Percentiles rank a stretch among this genome's conserved stretches.
Conservation (phyloP, 1,284 basidiomycete species). For the Bjerkandera adusta region DNA sequence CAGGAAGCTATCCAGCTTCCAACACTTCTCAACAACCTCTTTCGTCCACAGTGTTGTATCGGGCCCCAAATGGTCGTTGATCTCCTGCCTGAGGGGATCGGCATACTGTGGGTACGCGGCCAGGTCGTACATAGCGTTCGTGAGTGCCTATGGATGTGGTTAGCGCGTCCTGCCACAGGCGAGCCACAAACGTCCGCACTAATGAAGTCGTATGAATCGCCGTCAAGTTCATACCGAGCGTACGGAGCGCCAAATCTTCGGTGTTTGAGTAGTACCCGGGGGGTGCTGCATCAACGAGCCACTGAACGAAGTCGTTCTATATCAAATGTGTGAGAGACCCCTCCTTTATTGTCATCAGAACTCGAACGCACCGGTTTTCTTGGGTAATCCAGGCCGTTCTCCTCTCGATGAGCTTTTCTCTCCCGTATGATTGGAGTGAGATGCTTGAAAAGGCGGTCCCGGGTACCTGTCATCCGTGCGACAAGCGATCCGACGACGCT, state of each 20-base stretch:
- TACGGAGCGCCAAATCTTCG: background rate
- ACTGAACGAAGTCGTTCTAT: background rate
- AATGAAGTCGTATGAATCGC: background rate
- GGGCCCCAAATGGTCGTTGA: background rate
- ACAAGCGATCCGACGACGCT: too few relatives aligned
- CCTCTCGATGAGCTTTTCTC: background rate
- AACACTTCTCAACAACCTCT: conserved; percentile 1
- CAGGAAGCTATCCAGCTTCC: conserved; percentile 2
- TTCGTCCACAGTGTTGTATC: background rate
- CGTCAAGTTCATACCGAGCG: conserved; percentile 1
- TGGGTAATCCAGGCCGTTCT: conserved; percentile 2
- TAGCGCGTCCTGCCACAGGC: background rate
- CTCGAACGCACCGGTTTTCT: conserved; percentile 1
- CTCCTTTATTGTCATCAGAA: background rate
- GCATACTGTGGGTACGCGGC: background rate
- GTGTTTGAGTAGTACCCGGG: background rate
- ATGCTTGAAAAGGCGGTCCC: background rate
- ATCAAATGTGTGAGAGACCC: background rate
- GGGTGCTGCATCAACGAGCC: background rate
- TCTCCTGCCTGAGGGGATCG: background rate
- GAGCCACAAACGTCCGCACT: background rate
- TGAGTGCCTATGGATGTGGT: background rate
- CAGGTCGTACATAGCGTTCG: background rate
- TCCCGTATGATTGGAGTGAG: background rate
- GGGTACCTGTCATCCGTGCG: background rate